phyloP scores from a whole-genome alignment of 805 yeast species.

The Candida chauliodis region DNA sequence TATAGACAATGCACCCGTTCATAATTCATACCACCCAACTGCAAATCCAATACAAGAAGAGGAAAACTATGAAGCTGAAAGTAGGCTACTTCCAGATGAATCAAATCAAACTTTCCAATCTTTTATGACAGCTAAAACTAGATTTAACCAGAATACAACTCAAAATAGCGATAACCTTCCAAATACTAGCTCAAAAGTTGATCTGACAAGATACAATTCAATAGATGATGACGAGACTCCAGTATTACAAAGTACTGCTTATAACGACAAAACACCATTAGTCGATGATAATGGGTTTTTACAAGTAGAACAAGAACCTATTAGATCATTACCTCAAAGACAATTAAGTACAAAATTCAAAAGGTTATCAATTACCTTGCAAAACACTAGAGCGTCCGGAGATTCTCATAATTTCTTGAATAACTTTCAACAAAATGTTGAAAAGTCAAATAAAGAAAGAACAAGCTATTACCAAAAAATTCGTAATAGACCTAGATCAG shows the following conservation, averaged over 20 bases:
- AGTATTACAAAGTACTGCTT: constrained; percentile 7
- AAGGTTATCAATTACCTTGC: constrained; percentile 34
- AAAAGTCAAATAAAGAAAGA: constrained; percentile 16
- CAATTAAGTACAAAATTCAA: constrained; percentile 34
- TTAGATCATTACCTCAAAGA: constrained; percentile 24
- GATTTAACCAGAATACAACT: not conserved
- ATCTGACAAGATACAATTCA: constrained; percentile 21
- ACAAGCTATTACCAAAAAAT: constrained; percentile 26
- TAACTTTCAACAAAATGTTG: constrained; percentile 35
- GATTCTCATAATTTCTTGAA: constrained; percentile 39
- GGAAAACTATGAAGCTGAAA: constrained; percentile 8
- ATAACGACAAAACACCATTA: constrained; percentile 29
- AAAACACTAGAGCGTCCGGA: constrained; percentile 31
- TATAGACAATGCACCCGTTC: constrained; percentile 16
- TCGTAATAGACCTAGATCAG: constrained; percentile 16
- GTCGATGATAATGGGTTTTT: constrained; percentile 12
- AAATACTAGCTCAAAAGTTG: constrained; percentile 14
- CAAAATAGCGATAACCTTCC: constrained; percentile 13
- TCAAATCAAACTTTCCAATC: constrained; percentile 24
- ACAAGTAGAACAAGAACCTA: constrained; percentile 5
- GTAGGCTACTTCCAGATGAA: constrained; percentile 10
- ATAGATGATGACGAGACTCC: constrained; percentile 31
- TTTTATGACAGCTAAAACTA: constrained; percentile 22
- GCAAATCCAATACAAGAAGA: constrained; percentile 17
- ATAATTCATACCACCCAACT: constrained; percentile 9